Conservation (phyloP, 2,329 filamentous ascomycete genomes). For the Venturia asperata region DNA sequence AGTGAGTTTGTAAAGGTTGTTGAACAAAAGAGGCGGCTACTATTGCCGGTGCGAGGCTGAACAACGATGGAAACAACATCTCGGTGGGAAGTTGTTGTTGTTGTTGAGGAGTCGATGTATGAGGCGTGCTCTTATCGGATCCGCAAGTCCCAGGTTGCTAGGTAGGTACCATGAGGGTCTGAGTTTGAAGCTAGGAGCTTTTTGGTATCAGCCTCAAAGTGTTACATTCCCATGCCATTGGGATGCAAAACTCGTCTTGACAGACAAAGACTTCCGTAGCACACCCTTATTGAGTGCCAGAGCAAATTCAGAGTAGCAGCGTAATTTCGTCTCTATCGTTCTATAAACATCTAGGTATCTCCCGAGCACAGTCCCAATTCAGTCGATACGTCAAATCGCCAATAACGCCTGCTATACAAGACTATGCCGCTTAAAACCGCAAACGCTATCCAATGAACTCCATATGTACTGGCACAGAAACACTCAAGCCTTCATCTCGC, state of each 20-base stretch:
- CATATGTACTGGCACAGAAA: too few relatives aligned
- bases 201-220: neutral
- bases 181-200: neutral
- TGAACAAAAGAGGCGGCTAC: neutral
- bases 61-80: neutral
- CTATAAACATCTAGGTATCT: slow-evolving; percentile 1
- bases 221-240: too few relatives aligned
- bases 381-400: neutral
- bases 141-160: neutral
- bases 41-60: neutral
- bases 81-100: neutral
- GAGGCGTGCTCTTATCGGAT: slow-evolving; percentile 1
- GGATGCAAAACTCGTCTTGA: too few relatives aligned
- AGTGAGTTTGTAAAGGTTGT: neutral
- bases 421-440: neutral
- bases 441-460: neutral
- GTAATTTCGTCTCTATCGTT: neutral
- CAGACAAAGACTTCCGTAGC: too few relatives aligned
- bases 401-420: neutral
- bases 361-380: neutral
- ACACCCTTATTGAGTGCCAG: too few relatives aligned
- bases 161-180: neutral
- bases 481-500: slow-evolving; percentile 24
- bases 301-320: too few relatives aligned
- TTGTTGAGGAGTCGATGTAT: neutral